phyloP scores from a whole-genome alignment of 2,329 filamentous ascomycete species.

The Paecilomyces dactylethromorphus region DNA sequence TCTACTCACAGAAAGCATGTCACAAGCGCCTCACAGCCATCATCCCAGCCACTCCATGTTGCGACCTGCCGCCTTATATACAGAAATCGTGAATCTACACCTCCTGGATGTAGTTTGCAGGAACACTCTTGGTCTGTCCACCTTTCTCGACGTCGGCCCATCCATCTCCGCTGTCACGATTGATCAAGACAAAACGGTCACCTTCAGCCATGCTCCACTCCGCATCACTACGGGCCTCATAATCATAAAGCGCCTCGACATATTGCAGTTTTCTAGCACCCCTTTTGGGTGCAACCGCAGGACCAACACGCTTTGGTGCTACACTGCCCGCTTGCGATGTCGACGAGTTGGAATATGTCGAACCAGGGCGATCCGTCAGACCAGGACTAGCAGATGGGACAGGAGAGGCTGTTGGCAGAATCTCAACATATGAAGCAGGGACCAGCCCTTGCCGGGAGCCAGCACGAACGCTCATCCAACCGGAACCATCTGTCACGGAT shows the following conservation, averaged over 20 bases:
- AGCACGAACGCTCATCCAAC: slow-evolving; percentile 80
- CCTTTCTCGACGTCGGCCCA: slow-evolving; percentile 97
- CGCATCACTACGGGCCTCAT: slow-evolving; percentile 73
- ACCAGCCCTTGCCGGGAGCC: slow-evolving; percentile 74
- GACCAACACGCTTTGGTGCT: slow-evolving; percentile 73
- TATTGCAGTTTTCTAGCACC: slow-evolving; percentile 93
- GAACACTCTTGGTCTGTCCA: slow-evolving; percentile 78
- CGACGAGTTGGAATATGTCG: slow-evolving; percentile 71
- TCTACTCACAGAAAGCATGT: not conserved
- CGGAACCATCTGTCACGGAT: slow-evolving; percentile 64
- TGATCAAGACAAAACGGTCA: slow-evolving; percentile 84
- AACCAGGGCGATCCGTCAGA: slow-evolving; percentile 55
- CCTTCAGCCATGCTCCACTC: slow-evolving; percentile 90
- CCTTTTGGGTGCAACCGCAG: slow-evolving; percentile 80
- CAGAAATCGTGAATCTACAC: slow-evolving; percentile 40
- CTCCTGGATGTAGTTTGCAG: slow-evolving; percentile 84
- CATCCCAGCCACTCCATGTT: not conserved
- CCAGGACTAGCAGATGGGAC: slow-evolving; percentile 26
- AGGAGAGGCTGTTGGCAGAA: slow-evolving; percentile 44
- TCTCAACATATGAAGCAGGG: slow-evolving; percentile 77
- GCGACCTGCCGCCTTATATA: slow-evolving; percentile 16
- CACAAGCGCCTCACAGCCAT: not conserved
- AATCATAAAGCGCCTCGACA: slow-evolving; percentile 89
- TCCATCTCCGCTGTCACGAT: slow-evolving; percentile 81
- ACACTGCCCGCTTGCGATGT: slow-evolving; percentile 57